Conservation (phyloP, 176 grass and related monocot genomes). For the Poa pratensis region DNA sequence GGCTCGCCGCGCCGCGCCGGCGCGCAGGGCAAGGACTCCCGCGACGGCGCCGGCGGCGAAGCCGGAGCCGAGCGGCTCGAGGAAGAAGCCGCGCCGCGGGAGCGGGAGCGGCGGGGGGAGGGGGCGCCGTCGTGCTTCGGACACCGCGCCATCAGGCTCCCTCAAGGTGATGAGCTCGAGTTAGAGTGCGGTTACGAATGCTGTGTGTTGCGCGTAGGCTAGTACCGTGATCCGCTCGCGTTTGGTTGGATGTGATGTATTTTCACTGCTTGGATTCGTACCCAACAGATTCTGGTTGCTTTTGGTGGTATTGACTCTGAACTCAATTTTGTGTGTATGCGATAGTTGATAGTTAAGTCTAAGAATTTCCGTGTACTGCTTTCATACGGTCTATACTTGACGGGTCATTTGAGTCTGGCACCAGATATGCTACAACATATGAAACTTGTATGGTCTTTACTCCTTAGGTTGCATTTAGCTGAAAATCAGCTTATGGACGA, state of each 20-base stretch:
- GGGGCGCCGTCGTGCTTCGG: conserved; percentile 36
- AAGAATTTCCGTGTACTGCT: neutral
- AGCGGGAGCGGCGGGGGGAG: conserved; percentile 35
- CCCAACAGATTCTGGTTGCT: neutral
- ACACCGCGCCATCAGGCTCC: neutral
- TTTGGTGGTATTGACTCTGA: neutral
- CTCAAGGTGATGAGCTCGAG: conserved; percentile 45
- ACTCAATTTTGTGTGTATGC: neutral
- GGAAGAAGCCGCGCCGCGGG: conserved; percentile 50
- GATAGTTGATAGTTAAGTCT: neutral
- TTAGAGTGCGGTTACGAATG: neutral
- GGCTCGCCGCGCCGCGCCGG: conserved; percentile 29
- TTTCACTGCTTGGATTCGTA: neutral
- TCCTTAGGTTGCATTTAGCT: conserved; percentile 13
- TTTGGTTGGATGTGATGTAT: neutral
- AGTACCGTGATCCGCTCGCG: neutral
- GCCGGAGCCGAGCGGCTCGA: conserved; percentile 19
- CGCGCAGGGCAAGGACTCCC: conserved; percentile 39
- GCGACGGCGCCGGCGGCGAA: conserved; percentile 28
- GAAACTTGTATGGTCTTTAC: neutral
- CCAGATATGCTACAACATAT: neutral
- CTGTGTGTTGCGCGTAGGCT: neutral
- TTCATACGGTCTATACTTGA: neutral
- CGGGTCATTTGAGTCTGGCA: neutral
- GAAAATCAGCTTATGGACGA: neutral